Evolutionary conservation across 306 rosid species (phyloP).

Genomic region (Trichosanthes cucumerina): DNA sequence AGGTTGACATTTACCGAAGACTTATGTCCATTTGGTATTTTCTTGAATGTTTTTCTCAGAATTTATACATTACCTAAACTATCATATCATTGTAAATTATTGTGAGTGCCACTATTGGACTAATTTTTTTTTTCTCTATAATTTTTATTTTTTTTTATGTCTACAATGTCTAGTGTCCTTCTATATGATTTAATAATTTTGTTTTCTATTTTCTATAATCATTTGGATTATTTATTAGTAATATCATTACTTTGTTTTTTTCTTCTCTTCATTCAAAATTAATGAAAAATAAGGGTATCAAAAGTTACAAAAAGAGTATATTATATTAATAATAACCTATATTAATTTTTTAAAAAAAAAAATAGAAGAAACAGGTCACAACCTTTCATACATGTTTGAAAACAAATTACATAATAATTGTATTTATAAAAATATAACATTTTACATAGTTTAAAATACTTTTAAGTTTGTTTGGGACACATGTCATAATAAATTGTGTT

Average conservation of each 20-base stretch:
- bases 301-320: too few relatives aligned
- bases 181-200: not conserved
- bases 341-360: too few relatives aligned
- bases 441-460: too few relatives aligned
- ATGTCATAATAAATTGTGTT: too few relatives aligned
- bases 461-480: too few relatives aligned
- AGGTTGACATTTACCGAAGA: not conserved
- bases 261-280: not conserved
- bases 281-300: too few relatives aligned
- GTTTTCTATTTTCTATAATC: too few relatives aligned
- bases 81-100: not conserved
- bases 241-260: not conserved
- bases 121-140: not conserved
- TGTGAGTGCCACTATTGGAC: not conserved
- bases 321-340: too few relatives aligned
- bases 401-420: too few relatives aligned
- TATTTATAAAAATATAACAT: too few relatives aligned
- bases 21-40: not conserved
- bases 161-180: not conserved
- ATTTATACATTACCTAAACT: not conserved
- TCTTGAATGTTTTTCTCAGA: not conserved
- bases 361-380: too few relatives aligned
- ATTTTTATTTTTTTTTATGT: not conserved
- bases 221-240: not conserved
- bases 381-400: too few relatives aligned